phyloP scores from a whole-genome alignment of 495 filamentous ascomycete genomes.

The Neurospora discreta region DNA sequence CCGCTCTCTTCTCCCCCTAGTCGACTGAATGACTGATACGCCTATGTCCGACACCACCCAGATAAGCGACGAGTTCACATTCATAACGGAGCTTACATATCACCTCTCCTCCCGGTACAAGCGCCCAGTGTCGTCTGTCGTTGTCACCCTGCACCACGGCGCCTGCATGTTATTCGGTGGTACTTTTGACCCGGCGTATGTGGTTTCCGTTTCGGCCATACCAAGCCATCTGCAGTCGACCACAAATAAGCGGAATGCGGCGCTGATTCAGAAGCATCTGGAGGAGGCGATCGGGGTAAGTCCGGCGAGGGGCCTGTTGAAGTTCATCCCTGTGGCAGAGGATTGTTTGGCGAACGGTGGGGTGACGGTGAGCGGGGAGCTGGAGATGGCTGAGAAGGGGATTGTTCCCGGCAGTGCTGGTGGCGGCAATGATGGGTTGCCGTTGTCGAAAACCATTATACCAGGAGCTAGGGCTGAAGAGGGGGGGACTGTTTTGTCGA shows the following conservation, averaged over 20 bases:
- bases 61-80: constrained; percentile 56
- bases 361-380: constrained; percentile 55
- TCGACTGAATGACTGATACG: not conserved
- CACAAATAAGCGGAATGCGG: constrained; percentile 73
- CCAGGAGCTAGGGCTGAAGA: not conserved
- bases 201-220: constrained; percentile 65
- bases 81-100: constrained; percentile 58
- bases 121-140: constrained; percentile 56
- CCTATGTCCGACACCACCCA: constrained; percentile 11
- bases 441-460: not conserved
- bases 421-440: not conserved
- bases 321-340: constrained; percentile 57
- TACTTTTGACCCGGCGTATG: constrained; percentile 67
- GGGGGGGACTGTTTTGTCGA: not conserved
- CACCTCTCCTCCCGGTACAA: constrained; percentile 64
- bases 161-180: constrained; percentile 64
- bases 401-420: constrained; percentile 13
- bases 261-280: constrained; percentile 59
- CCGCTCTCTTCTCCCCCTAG: not conserved
- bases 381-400: constrained; percentile 41
- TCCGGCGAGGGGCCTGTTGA: constrained; percentile 52
- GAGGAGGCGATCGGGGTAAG: constrained; percentile 54
- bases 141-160: constrained; percentile 63
- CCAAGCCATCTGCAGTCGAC: constrained; percentile 56
- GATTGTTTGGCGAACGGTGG: constrained; percentile 62